Conservation (phyloP, 768 basidiomycete species). For the Lactarius indigo region DNA sequence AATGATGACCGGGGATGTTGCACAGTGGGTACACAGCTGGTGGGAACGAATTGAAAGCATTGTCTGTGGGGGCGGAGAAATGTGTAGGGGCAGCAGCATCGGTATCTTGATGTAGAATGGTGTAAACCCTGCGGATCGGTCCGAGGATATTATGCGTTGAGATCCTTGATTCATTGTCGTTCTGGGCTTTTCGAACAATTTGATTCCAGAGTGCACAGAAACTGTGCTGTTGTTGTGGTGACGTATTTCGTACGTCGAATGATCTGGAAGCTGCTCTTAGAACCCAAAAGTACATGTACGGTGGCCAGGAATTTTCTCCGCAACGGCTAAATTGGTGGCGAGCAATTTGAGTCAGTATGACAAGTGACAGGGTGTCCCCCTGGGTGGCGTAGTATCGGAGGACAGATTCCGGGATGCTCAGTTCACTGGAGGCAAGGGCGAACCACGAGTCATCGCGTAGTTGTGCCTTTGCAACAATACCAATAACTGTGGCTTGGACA, state of each 20-base stretch:
- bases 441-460: background rate
- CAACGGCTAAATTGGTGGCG: background rate
- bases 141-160: no score
- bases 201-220: background rate
- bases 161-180: accelerated
- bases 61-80: no score
- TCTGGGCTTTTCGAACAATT: background rate
- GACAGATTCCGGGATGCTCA: background rate
- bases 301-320: background rate
- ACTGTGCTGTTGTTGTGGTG: background rate
- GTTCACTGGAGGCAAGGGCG: background rate
- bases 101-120: no score
- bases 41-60: accelerated
- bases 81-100: no score
- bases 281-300: accelerated
- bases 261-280: background rate
- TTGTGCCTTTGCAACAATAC: background rate
- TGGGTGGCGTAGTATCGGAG: background rate
- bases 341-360: background rate
- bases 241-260: background rate
- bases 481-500: background rate
- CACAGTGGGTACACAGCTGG: no score
- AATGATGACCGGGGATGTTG: no score
- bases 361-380: background rate
- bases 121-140: no score